phyloP scores from a whole-genome alignment of 2,329 filamentous ascomycete genomes.

The Penicillium sp. region DNA sequence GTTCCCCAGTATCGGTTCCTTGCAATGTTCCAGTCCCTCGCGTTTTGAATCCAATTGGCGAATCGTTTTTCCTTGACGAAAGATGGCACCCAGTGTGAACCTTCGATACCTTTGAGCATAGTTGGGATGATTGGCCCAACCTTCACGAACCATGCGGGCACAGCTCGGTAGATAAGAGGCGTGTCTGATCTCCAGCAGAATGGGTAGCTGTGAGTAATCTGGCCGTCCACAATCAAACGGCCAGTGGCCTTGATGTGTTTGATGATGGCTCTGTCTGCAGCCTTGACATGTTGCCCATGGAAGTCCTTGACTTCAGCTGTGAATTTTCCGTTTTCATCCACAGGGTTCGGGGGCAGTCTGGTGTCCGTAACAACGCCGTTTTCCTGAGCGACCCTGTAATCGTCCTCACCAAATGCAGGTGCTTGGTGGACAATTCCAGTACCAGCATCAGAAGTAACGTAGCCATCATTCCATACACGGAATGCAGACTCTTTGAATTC shows the following conservation, averaged over 20 bases:
- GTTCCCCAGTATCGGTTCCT: conserved; percentile 95
- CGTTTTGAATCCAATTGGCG: conserved; percentile 84
- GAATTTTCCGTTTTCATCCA: conserved; percentile 80
- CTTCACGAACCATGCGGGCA: conserved; percentile 93
- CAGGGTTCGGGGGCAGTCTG: conserved; percentile 79
- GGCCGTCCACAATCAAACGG: conserved; percentile 76
- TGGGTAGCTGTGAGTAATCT: conserved; percentile 86
- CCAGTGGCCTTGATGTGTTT: conserved; percentile 76
- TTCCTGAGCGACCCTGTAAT: conserved; percentile 79
- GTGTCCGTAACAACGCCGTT: conserved; percentile 72
- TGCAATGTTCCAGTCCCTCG: conserved; percentile 92
- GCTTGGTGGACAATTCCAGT: conserved; percentile 92
- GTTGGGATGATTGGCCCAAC: conserved; percentile 77
- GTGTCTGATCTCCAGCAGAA: conserved; percentile 96
- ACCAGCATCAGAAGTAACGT: conserved; percentile 86
- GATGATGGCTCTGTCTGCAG: conserved; percentile 88
- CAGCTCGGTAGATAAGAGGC: conserved; percentile 85
- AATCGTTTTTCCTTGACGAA: conserved; percentile 92
- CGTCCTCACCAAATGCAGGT: conserved; percentile 91
- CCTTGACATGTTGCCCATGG: conserved; percentile 82
- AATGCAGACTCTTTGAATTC: conserved; percentile 84
- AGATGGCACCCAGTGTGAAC: conserved; percentile 85
- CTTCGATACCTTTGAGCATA: conserved; percentile 86
- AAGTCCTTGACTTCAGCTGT: conserved; percentile 75
- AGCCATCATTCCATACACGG: conserved; percentile 74